Base-by-base conservation (phyloP, 2,329 filamentous ascomycete genomes). In the Arthrobotrys pseudoclavata region DNA sequence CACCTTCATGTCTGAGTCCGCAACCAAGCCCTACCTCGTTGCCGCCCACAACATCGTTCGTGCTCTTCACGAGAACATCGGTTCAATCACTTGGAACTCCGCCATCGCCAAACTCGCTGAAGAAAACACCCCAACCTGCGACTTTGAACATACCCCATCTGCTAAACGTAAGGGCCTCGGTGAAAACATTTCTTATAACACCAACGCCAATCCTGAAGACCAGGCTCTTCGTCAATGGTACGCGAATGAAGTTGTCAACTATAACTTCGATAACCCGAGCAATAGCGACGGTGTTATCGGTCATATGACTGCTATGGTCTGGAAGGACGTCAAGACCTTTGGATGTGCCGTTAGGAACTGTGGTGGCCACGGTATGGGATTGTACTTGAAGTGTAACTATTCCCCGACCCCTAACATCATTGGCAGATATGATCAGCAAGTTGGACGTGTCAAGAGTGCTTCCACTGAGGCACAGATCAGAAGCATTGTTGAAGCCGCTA, bases 241-340 rank as follows among this genome's bases (percentile, higher is more conserved):
- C 29, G 74, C 74, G 2, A 77, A 77, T 45, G 74, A 77, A 31
- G 74, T 77, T 29, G 74, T 77, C 22, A 77, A 77, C 42, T 77
- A 71, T 15, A 68, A 77, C 34, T 77, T 77, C 22, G 20, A 48
- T 26, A 57, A 77, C 26, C 67, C 67, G 4, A 61, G 20, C 31
- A 29, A 52, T 15, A 69, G 52, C 37, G 57, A 40, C n/a, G 66
- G 60, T 20, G 67, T 66, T 37, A 77, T 66, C 6, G 74, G 74
- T 24, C 74, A 77, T 26, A 77, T 77, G 74, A 77, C 74, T 10
- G 74, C 74, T 5, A 77, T 77, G 67, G 74, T 77, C 0, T 77
- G 74, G 74, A 71, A 77, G 26, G 53, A 53, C 31, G 74, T 77
- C 45, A 70, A 42, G 42, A 62, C 31, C 15, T 62, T 77, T 22